These are phyloP conservation scores for Sarocladium brachiariae DNA, from an alignment of 2,329 filamentous ascomycete genomes.

Conservation along the genomic window DNA sequence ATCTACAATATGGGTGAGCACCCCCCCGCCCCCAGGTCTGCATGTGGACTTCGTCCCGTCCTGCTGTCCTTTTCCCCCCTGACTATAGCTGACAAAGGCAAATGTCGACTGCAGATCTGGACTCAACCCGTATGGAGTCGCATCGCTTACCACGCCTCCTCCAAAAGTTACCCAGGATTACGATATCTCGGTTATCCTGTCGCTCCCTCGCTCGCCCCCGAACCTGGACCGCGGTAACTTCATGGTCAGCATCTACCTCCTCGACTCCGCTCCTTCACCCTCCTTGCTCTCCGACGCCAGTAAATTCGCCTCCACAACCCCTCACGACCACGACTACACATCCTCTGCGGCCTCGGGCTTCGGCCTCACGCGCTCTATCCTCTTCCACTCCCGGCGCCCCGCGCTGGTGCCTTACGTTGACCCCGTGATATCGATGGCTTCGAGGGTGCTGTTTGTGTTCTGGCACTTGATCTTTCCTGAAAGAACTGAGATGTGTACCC, in stretches of 20 bases:
- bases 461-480: constrained; percentile 63
- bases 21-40: too few relatives aligned
- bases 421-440: constrained; percentile 55
- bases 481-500: constrained; percentile 44
- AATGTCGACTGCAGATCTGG: constrained; percentile 35
- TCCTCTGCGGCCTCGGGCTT: neutral
- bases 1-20: constrained; percentile 51
- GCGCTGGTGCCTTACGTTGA: constrained; percentile 76
- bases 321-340: constrained; percentile 1
- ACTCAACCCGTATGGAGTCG: constrained; percentile 45
- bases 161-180: constrained; percentile 72
- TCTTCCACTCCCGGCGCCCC: constrained; percentile 63
- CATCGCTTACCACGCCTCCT: constrained; percentile 37
- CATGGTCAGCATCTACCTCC: constrained; percentile 77
- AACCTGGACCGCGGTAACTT: constrained; percentile 84
- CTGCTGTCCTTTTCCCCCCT: neutral
- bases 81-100: neutral
- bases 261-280: constrained; percentile 34
- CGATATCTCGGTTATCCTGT: constrained; percentile 70
- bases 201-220: constrained; percentile 67
- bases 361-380: constrained; percentile 23
- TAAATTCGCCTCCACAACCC: constrained; percentile 22
- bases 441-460: constrained; percentile 56
- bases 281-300: constrained; percentile 20
- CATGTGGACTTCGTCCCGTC: too few relatives aligned